phyloP scores from a whole-genome alignment of 1,139 yeast genomes.

The Hansenula sp. region DNA sequence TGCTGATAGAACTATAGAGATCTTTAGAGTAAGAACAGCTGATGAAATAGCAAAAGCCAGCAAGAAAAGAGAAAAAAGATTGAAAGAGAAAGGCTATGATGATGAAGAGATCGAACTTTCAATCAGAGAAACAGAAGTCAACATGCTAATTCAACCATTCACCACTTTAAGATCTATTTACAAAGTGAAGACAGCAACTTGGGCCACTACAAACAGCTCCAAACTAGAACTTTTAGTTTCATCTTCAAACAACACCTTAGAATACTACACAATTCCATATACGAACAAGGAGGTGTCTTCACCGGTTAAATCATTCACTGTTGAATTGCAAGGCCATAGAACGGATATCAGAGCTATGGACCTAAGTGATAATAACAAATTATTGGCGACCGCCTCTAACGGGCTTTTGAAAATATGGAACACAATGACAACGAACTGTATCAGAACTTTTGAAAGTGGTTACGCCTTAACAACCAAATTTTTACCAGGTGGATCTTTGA shows the following conservation, averaged over 20 bases:
- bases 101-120: constrained; percentile 59
- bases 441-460: constrained; percentile 87
- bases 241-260: constrained; percentile 70
- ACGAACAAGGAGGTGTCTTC: constrained; percentile 47
- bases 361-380: constrained; percentile 72
- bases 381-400: constrained; percentile 87
- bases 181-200: constrained; percentile 54
- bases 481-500: constrained; percentile 86
- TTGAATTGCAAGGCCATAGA: constrained; percentile 84
- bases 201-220: constrained; percentile 44
- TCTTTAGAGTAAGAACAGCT: constrained; percentile 72
- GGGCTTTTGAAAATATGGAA: constrained; percentile 92
- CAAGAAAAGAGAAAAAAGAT: constrained; percentile 74
- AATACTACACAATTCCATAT: constrained; percentile 52
- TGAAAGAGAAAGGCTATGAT: constrained; percentile 63
- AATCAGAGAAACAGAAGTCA: constrained; percentile 50
- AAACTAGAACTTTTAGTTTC: constrained; percentile 60
- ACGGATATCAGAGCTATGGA: constrained; percentile 84
- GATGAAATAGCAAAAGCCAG: constrained; percentile 80
- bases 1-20: constrained; percentile 76
- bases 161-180: constrained; percentile 54
- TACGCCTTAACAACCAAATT: constrained; percentile 80
- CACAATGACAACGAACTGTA: constrained; percentile 63
- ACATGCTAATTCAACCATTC: constrained; percentile 60
- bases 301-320: constrained; percentile 45